phyloP scores from a whole-genome alignment of 768 basidiomycete genomes.

The Termitomyces eurrhizus region DNA sequence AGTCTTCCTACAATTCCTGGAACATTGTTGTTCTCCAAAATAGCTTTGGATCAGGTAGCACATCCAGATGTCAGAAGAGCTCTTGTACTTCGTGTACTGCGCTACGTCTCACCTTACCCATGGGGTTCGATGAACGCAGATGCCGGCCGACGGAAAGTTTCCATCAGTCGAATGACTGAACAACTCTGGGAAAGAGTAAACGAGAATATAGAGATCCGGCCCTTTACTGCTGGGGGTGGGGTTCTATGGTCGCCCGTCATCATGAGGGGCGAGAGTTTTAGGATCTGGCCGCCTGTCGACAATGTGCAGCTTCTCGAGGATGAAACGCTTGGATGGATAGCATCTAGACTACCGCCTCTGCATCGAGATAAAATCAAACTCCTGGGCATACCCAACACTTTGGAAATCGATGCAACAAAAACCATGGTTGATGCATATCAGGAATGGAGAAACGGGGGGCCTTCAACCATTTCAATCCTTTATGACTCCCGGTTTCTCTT shows the following conservation, averaged over 20 bases:
- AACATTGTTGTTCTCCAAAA: constrained; percentile 44
- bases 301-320: constrained; percentile 2
- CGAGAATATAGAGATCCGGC: constrained; percentile 16
- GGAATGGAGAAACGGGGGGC: constrained; percentile 15
- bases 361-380: constrained; percentile 26
- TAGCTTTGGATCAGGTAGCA: constrained; percentile 27
- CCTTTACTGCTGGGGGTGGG: constrained; percentile 55
- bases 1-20: constrained; percentile 43
- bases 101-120: constrained; percentile 67
- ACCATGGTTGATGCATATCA: constrained; percentile 16
- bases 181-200: constrained; percentile 42
- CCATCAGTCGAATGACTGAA: constrained; percentile 43
- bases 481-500: constrained; percentile 68
- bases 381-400: constrained; percentile 19
- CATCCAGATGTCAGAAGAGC: constrained; percentile 35
- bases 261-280: constrained; percentile 23
- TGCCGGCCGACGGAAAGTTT: constrained; percentile 44
- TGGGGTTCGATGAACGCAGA: constrained; percentile 74
- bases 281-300: constrained; percentile 14
- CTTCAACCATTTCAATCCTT: constrained; percentile 34
- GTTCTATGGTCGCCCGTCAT: constrained; percentile 62
- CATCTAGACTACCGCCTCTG: constrained; percentile 51
- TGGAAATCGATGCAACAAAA: constrained; percentile 41
- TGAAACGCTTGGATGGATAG: constrained; percentile 53
- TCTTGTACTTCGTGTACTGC: constrained; percentile 53